A percentile compares a stretch with the other conserved stretches of the same genome.
These are phyloP conservation scores for Globisporangium solare DNA, from an alignment of 352 stramenopile genomes.

Conservation along the genomic window DNA sequence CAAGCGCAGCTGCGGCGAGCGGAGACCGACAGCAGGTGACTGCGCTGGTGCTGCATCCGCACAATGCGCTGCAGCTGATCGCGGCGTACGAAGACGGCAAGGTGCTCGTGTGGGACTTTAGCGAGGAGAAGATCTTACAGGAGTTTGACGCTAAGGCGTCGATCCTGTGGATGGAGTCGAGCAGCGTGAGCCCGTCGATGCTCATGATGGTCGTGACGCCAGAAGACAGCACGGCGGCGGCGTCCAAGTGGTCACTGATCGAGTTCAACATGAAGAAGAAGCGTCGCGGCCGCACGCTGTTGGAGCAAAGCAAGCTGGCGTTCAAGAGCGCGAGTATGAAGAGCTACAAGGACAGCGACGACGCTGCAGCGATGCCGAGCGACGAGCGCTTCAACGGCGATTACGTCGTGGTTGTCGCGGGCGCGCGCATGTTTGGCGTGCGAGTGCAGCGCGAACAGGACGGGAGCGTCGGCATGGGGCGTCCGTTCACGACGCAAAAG, in stretches of 20 bases:
- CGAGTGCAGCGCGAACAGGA: slow-evolving; percentile 32
- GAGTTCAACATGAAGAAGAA: slow-evolving; percentile 79
- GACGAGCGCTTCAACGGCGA: slow-evolving; percentile 27
- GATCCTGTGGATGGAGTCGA: slow-evolving; percentile 72
- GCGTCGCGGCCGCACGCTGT: slow-evolving; percentile 31
- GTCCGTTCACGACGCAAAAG: slow-evolving; percentile 31
- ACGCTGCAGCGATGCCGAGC: neutral
- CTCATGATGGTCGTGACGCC: slow-evolving; percentile 39
- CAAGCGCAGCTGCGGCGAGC: slow-evolving; percentile 3
- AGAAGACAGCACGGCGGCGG: slow-evolving; percentile 8
- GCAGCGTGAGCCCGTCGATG: slow-evolving; percentile 44
- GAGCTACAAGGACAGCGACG: slow-evolving; percentile 31
- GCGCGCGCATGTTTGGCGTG: slow-evolving; percentile 32
- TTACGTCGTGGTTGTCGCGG: slow-evolving; percentile 44
- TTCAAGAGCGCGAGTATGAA: slow-evolving; percentile 54
- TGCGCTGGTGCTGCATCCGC: slow-evolving; percentile 60
- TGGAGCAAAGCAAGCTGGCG: slow-evolving; percentile 37
- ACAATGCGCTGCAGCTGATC: slow-evolving; percentile 65
- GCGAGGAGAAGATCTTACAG: slow-evolving; percentile 59
- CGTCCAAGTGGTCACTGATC: slow-evolving; percentile 44
- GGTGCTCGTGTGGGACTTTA: slow-evolving; percentile 73
- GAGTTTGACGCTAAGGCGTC: slow-evolving; percentile 39
- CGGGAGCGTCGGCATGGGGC: slow-evolving; percentile 20
- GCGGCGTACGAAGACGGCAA: slow-evolving; percentile 63
- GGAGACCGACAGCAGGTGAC: slow-evolving; percentile 27